These are phyloP conservation scores for Aspergillus pseudonomiae DNA, from an alignment of 2,329 filamentous ascomycete species.

Conservation along the genomic window DNA sequence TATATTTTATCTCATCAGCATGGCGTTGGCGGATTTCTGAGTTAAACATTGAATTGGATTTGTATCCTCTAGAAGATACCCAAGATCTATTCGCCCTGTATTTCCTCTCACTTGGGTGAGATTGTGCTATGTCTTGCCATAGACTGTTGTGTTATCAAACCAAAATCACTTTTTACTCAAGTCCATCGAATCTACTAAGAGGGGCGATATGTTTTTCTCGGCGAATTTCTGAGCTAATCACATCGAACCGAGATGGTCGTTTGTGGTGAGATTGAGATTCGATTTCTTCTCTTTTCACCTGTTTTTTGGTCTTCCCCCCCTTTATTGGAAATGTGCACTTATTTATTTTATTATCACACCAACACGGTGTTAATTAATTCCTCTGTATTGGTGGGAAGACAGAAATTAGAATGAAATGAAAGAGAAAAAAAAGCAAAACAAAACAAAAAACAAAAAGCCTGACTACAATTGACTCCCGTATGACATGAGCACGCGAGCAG, in stretches of 20 bases:
- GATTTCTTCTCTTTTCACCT: background rate
- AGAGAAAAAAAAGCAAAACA: background rate
- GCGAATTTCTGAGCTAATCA: background rate
- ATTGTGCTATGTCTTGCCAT: background rate
- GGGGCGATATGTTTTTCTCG: background rate
- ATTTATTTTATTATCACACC: too few species aligned
- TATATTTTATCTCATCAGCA: background rate
- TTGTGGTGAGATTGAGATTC: background rate
- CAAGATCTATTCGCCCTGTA: background rate
- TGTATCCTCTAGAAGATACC: constrained; percentile 1
- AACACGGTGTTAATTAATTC: too few species aligned
- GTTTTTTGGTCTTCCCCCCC: background rate
- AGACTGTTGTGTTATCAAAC: background rate
- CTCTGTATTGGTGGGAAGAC: too few species aligned
- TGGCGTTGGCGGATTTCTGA: constrained; percentile 14
- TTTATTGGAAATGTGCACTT: background rate
- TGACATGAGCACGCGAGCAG: background rate
- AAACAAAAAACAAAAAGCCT: background rate
- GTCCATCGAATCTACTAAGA: background rate
- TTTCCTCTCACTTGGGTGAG: background rate
- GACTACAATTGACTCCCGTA: background rate
- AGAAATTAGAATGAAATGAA: background rate
- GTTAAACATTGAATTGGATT: background rate
- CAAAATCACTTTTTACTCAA: background rate
- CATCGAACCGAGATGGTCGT: background rate